Evolutionary conservation across 2,329 filamentous ascomycete genomes (phyloP), one percentile per base, ranked within the genome.

Genomic region (Aspergillus calidoustus): DNA sequence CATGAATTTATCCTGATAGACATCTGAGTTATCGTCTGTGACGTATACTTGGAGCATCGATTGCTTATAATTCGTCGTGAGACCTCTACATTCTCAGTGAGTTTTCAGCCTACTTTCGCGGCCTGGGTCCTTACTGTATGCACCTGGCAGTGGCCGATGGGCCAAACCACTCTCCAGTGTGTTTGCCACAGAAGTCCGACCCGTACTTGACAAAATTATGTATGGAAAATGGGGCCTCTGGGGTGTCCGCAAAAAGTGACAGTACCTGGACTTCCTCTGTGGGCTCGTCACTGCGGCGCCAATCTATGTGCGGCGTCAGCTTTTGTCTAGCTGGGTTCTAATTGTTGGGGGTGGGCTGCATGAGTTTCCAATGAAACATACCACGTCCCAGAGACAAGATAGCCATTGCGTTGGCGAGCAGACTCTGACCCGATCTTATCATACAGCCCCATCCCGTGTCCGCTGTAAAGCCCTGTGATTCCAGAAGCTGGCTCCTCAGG

Each of bases 381-480:
- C 91, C 90, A 84, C 95, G 87, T 22, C 95, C 94, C 23, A 97
- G 80, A 44, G 85, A 83, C 52, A 93, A 80, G 59, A 91, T 84
- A 19, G 87, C 79, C 69, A 98, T 82, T 1, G 94, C 85, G 77
- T 98, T 99, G 49, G 94, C 94, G 47, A 99, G 82, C 28, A 99
- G 83, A 71, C 92, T 94, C 80, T 99, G 95, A 3, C 95, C 95
- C 6, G 94, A 97, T 62, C 95, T 85, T 69, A 99, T 98, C 95
- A 99, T 99, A 74, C 95, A 99, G 0, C 95, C 95, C 93, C 96
- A 99, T 55, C 95, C 95, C 9, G 92, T 93, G 75, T 99, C 95
- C 2, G 92, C 94, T 11, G 92, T 91, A 77, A 98, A 99, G 4
- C 91, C 93, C 28, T 84, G 84, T 60, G 91, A 87, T 53, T 97